Evolutionary conservation across 768 basidiomycete species (phyloP).

Genomic region (Podaxis sp.): DNA sequence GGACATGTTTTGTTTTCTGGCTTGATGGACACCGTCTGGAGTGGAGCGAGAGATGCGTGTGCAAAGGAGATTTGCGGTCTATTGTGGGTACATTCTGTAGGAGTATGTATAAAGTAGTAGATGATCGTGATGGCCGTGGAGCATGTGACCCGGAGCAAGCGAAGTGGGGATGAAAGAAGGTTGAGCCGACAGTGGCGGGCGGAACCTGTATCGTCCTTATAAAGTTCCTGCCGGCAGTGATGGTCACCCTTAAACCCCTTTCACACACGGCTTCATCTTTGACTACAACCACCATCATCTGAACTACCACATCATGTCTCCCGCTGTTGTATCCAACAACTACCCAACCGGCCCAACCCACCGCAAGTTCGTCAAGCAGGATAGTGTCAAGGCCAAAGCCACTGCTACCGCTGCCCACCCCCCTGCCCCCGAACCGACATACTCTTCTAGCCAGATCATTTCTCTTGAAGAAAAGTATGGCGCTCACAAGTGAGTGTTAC

Average conservation of each 20-base stretch:
- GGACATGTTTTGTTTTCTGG: neutral
- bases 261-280: constrained; percentile 6
- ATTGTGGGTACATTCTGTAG: neutral
- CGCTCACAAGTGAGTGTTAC: constrained; percentile 80
- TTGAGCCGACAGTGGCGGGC: constrained; percentile 18
- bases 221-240: constrained; percentile 13
- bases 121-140: neutral
- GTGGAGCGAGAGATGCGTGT: neutral
- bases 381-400: constrained; percentile 15
- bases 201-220: constrained; percentile 15
- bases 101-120: neutral
- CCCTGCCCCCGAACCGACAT: constrained; percentile 1
- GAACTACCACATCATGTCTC: constrained; percentile 12
- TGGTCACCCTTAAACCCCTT: neutral
- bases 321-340: neutral
- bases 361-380: constrained; percentile 14
- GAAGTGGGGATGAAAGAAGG: neutral
- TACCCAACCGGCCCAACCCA: constrained; percentile 6
- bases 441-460: constrained; percentile 50
- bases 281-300: constrained; percentile 6
- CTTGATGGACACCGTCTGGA: neutral
- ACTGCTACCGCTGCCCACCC: constrained; percentile 8
- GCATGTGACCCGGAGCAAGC: constrained; percentile 10
- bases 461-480: constrained; percentile 78
- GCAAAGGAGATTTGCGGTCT: neutral